Evolutionary conservation across 352 stramenopile species (phyloP).

Genomic region (Globisporangium abappressorium): DNA sequence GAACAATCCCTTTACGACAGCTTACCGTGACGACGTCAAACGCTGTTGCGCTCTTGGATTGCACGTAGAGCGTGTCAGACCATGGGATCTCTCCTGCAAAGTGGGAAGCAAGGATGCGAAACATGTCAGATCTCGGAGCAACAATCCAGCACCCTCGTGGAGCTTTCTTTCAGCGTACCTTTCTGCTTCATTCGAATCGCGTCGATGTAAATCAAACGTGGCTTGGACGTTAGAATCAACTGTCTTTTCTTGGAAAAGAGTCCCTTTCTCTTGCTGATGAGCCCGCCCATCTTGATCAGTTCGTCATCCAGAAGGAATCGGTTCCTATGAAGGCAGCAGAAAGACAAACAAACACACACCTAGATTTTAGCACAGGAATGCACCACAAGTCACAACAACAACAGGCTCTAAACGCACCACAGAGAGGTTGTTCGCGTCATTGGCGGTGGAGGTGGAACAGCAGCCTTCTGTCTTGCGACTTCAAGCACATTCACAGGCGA

Average conservation of each 20-base stretch:
- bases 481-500: constrained; percentile 69
- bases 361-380: background rate
- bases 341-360: background rate
- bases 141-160: background rate
- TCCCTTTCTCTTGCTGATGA: constrained; percentile 88
- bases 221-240: constrained; percentile 83
- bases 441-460: constrained; percentile 50
- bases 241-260: constrained; percentile 88
- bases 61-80: constrained; percentile 82
- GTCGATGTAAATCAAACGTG: constrained; percentile 89
- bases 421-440: constrained; percentile 74
- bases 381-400: background rate
- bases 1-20: too few species aligned
- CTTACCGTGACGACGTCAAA: constrained; percentile 86
- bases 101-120: background rate
- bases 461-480: constrained; percentile 71
- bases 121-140: background rate
- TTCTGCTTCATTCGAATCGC: constrained; percentile 90
- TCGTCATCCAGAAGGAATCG: constrained; percentile 86
- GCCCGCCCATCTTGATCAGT: constrained; percentile 79
- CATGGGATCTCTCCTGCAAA: constrained; percentile 72
- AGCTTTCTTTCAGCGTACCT: constrained; percentile 17
- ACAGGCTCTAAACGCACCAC: constrained; percentile 30
- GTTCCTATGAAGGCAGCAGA: constrained; percentile 32
- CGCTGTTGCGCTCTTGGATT: constrained; percentile 78